Percentiles rank a stretch among this genome's conserved stretches.
phyloP scores from a whole-genome alignment of 1,284 basidiomycete species.

The Serendipita sp. region DNA sequence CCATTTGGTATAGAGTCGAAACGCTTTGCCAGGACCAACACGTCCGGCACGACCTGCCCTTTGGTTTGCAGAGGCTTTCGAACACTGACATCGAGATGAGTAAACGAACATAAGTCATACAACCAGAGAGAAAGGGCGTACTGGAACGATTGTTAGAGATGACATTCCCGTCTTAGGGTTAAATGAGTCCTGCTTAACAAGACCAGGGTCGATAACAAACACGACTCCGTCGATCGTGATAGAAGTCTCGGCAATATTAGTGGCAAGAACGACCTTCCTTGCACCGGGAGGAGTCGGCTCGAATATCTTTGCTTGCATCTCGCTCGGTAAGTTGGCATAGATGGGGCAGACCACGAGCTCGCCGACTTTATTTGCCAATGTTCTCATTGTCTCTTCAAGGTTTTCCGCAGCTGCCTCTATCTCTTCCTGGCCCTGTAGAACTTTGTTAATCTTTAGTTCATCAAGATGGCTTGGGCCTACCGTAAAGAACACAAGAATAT shows the following conservation, averaged over 20 bases:
- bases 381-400: slow-evolving; percentile 84
- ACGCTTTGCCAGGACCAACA: slow-evolving; percentile 96
- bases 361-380: slow-evolving; percentile 88
- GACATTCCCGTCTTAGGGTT: slow-evolving; percentile 96
- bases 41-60: slow-evolving; percentile 93
- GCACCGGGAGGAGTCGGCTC: slow-evolving; percentile 95
- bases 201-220: slow-evolving; percentile 95
- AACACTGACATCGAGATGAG: slow-evolving; percentile 43
- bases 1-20: slow-evolving; percentile 63
- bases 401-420: slow-evolving; percentile 97
- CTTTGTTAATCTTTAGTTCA: not conserved
- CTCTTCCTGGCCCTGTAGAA: slow-evolving; percentile 82
- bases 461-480: slow-evolving; percentile 28
- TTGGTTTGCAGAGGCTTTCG: slow-evolving; percentile 92
- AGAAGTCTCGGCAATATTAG: slow-evolving; percentile 96
- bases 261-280: slow-evolving; percentile 92
- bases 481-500: slow-evolving; percentile 94
- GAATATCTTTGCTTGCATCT: slow-evolving; percentile 99
- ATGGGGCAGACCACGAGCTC: slow-evolving; percentile 95
- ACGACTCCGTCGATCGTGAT: slow-evolving; percentile 97
- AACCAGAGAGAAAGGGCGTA: slow-evolving; percentile 27
- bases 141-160: slow-evolving; percentile 83
- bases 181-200: slow-evolving; percentile 95
- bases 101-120: slow-evolving; percentile 10
- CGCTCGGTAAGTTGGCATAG: slow-evolving; percentile 93